Base-by-base conservation (phyloP, 257 asterid species). In the Schizonepeta tenuifolia region DNA sequence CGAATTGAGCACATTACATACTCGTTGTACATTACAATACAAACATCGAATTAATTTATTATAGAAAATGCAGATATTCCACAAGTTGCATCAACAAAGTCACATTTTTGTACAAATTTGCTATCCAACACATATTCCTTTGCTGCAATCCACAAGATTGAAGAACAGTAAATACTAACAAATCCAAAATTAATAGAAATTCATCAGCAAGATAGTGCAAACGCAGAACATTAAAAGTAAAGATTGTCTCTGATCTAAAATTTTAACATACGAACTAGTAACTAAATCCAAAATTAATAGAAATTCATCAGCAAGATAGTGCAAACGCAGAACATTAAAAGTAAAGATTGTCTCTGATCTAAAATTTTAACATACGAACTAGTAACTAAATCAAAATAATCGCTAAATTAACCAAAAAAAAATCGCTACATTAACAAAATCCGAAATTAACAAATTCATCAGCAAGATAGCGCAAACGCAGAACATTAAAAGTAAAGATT, bases 31-130 rank as follows among this genome's bases (percentile, higher is more conserved):
- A 3, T 11, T 4, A 69, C 11, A 50, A 49, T 41, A 21, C 10
- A 49, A 20, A 17, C 33, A 41, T 1, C 12, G 44, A 20, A n/a
- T 5, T 5, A 56, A 21, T 17, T 17, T 60, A 35, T 36, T 33
- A 10, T 22, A 22, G 2, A 8, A 22, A 41, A 13, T 56, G 26
- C 15, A 31, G 28, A 74, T 31, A 9, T 9, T 50, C 12, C 41
- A 51, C 24, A 18, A 36, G 15, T 20, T 53, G 14, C 65, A 20
- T 70, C 3, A 59, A 40, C 71, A 68, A 26, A 67, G 41, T 59
- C 50, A 40, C 69, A 49, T 20, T 26, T 50, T 50, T 43, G 8
- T 18, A 67, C 38, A 7, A 41, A 18, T 8, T 46, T 36, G 5
- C 64, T 61, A 38, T 33, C 38, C 12, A 35, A 49, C 2, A 35